Base-by-base conservation (phyloP, 306 rosid species). In the Lablab purpureus region DNA sequence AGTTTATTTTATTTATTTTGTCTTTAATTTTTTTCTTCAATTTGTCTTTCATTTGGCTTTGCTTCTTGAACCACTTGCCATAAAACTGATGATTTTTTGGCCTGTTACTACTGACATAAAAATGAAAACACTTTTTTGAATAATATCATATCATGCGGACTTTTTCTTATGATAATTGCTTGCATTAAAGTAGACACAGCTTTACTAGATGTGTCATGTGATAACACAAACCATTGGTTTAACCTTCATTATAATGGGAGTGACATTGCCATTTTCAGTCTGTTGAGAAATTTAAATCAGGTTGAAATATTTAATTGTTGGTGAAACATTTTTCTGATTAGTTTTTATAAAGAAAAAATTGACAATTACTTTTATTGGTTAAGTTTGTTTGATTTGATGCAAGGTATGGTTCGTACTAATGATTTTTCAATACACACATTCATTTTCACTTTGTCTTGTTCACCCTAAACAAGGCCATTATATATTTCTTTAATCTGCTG, bases 361-460 rank as follows among this genome's bases (percentile, higher is more conserved):
- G 18, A 47, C 25, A 27, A 28, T 60, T 28, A 10, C 21, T 37
- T 75, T 54, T 60, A 59, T 28, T 82, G 32, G 36, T 19, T 47
- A 63, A 40, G 41, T 56, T 74, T 76, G 30, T 65, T 70, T 76
- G 23, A 70, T 76, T 70, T 43, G 54, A 71, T 71, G 69, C 23
- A 63, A 32, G 7, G 36, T 28, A 12, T 70, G 81, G 11, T 59
- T 36, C 77, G 58, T 75, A 23, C 36, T 65, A 58, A 36, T 37
- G 50, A 52, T 37, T 52, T 75, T 82, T 17, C 14, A 13, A 12
- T 63, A 62, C 27, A 62, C 27, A 45, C 46, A 19, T 37, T 52
- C 41, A 63, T 17, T 45, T 77, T 66, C 37, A 32, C 18, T 63
- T 71, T 77, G 17, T 55, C 32, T 51, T 66, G 37, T 62, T 76